Evolutionary conservation across 2,329 filamentous ascomycete species (phyloP).

Genomic region (Botrytis byssoidea): DNA sequence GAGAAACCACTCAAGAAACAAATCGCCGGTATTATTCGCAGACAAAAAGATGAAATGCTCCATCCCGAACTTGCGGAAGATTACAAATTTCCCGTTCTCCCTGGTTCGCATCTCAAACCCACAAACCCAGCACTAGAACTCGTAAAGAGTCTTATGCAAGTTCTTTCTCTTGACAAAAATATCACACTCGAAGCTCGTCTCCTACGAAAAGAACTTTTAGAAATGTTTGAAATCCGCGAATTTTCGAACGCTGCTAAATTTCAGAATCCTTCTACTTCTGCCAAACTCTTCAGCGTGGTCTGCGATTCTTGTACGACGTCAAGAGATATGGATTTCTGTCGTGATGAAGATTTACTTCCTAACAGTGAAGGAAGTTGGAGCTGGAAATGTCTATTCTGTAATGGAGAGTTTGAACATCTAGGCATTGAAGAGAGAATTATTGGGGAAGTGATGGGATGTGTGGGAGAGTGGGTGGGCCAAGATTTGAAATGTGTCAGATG

Average conservation of each 20-base stretch:
- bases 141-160: conserved; percentile 89
- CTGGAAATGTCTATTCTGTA: conserved; percentile 79
- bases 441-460: conserved; percentile 67
- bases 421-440: conserved; percentile 82
- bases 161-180: conserved; percentile 85
- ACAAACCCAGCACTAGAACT: conserved; percentile 83
- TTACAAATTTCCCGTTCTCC: conserved; percentile 80
- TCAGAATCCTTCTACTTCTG: conserved; percentile 74
- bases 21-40: conserved; percentile 74
- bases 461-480: conserved; percentile 82
- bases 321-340: conserved; percentile 86
- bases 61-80: conserved; percentile 85
- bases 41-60: conserved; percentile 83
- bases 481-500: conserved; percentile 77
- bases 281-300: conserved; percentile 72
- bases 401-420: conserved; percentile 72
- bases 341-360: conserved; percentile 78
- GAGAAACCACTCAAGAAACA: conserved; percentile 89
- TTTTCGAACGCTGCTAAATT: conserved; percentile 89
- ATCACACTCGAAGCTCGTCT: conserved; percentile 85
- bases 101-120: conserved; percentile 63
- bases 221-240: conserved; percentile 90
- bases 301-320: conserved; percentile 90
- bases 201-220: conserved; percentile 82
- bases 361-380: conserved; percentile 42